These are phyloP conservation scores for Hypoxylon sp. DNA, from an alignment of 2,329 filamentous ascomycete genomes.

Conservation along the genomic window DNA sequence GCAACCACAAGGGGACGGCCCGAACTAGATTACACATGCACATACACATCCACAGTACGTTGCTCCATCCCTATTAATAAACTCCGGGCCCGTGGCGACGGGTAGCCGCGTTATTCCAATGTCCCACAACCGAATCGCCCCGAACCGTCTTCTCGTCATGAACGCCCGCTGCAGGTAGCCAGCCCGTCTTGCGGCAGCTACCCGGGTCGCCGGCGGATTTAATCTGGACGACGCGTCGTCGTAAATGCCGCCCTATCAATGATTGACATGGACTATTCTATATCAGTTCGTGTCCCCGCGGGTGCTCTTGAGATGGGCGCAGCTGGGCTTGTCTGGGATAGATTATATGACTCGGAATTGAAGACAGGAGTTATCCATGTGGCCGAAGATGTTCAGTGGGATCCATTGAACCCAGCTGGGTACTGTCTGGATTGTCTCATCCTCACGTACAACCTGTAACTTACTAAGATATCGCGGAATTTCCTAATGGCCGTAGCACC, in stretches of 20 bases:
- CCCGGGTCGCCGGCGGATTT: conserved; percentile 16
- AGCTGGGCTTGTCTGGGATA: conserved; percentile 21
- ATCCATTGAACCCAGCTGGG: neutral
- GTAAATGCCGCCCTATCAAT: neutral
- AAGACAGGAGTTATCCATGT: neutral
- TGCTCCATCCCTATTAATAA: conserved; percentile 6
- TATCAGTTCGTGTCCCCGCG: neutral
- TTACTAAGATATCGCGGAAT: neutral
- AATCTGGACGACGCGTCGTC: conserved; percentile 18
- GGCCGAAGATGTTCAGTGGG: neutral
- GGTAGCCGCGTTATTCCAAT: conserved; percentile 11
- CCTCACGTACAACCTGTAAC: neutral
- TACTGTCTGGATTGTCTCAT: conserved; percentile 3
- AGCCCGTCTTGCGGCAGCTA: conserved; percentile 7
- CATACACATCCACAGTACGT: neutral
- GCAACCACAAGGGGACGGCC: conserved; percentile 6
- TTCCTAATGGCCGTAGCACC: neutral
- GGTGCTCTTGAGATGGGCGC: neutral
- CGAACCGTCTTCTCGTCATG: conserved; percentile 3
- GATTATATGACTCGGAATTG: conserved; percentile 4
- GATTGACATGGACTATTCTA: neutral
- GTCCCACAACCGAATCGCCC: conserved; percentile 4
- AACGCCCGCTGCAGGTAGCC: conserved; percentile 35
- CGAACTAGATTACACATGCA: neutral
- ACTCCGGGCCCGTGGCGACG: conserved; percentile 23